phyloP scores from a whole-genome alignment of 2,329 filamentous ascomycete species.

The Plectosphaerella sp. region DNA sequence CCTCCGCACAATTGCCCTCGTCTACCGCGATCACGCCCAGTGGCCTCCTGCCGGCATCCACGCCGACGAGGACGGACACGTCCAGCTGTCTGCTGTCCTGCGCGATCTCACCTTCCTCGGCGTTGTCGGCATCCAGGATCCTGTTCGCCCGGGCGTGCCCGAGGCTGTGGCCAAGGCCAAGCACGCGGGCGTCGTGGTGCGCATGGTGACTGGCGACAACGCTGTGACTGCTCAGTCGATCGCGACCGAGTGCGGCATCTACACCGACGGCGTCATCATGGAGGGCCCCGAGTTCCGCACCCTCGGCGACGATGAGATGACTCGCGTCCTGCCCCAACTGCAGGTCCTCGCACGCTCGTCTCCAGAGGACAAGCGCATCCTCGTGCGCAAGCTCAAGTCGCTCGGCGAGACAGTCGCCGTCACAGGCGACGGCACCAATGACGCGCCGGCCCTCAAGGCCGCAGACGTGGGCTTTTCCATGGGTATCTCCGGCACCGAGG shows the following conservation, averaged over 20 bases:
- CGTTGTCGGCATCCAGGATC: slow-evolving; percentile 62
- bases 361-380: slow-evolving; percentile 63
- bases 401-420: slow-evolving; percentile 64
- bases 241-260: slow-evolving; percentile 35
- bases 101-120: slow-evolving; percentile 33
- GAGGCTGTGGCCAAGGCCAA: slow-evolving; percentile 60
- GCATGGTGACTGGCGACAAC: slow-evolving; percentile 55
- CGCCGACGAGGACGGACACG: slow-evolving; percentile 57
- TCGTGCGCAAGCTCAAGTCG: slow-evolving; percentile 60
- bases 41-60: slow-evolving; percentile 33
- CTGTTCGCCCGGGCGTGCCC: slow-evolving; percentile 57
- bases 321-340: slow-evolving; percentile 54
- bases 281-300: slow-evolving; percentile 50
- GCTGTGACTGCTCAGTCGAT: slow-evolving; percentile 39
- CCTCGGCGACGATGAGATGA: slow-evolving; percentile 41
- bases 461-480: slow-evolving; percentile 66
- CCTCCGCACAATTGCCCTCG: slow-evolving; percentile 33
- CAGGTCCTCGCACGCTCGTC: slow-evolving; percentile 66
- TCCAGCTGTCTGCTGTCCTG: slow-evolving; percentile 9
- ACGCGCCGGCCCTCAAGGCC: slow-evolving; percentile 60
- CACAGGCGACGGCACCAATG: slow-evolving; percentile 63
- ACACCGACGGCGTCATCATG: slow-evolving; percentile 51
- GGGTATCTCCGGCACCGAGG: slow-evolving; percentile 63
- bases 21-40: slow-evolving; percentile 42
- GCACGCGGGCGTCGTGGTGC: slow-evolving; percentile 60